Evolutionary conservation across 2,329 filamentous ascomycete species (phyloP).

Genomic region (Echinosphaeria canescens): DNA sequence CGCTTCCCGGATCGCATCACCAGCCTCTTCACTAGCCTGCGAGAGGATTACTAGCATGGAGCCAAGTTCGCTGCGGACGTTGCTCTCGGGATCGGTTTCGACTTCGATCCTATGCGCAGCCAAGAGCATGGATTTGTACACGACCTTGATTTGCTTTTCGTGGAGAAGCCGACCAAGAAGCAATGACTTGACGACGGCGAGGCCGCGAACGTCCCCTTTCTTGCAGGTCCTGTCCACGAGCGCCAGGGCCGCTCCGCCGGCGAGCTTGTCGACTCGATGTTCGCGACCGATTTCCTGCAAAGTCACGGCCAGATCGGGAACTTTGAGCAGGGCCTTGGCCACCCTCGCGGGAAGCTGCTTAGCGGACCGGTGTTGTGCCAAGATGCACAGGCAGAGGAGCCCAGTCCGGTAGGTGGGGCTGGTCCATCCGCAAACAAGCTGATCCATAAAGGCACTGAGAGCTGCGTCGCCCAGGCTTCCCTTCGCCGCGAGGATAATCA

Average conservation of each 20-base stretch:
- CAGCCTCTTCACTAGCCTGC: conserved; percentile 32
- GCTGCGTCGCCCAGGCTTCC: conserved; percentile 57
- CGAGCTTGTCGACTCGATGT: conserved; percentile 47
- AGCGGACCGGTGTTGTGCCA: conserved; percentile 59
- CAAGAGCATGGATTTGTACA: conserved; percentile 42
- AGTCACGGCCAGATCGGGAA: conserved; percentile 34
- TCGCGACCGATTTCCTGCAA: conserved; percentile 40
- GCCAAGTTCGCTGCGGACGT: conserved; percentile 40
- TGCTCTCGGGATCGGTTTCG: conserved; percentile 26
- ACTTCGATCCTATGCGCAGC: conserved; percentile 35
- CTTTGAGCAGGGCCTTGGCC: conserved; percentile 43
- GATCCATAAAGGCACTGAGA: conserved; percentile 78
- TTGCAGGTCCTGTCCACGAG: conserved; percentile 38
- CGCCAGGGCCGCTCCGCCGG: conserved; percentile 48
- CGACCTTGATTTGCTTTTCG: conserved; percentile 38
- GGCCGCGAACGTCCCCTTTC: conserved; percentile 31
- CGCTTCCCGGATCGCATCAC: conserved; percentile 41
- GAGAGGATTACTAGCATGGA: conserved; percentile 44
- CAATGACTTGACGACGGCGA: conserved; percentile 37
- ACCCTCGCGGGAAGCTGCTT: conserved; percentile 48
- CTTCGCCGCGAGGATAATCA: conserved; percentile 70
- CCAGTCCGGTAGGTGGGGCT: conserved; percentile 50
- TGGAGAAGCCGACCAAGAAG: conserved; percentile 36
- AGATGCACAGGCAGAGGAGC: conserved; percentile 57
- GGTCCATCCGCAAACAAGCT: conserved; percentile 59